Percentiles rank a stretch among this genome's conserved stretches.
Evolutionary conservation across 495 filamentous ascomycete genomes (phyloP).

Genomic region (Pyrenula aspistea): DNA sequence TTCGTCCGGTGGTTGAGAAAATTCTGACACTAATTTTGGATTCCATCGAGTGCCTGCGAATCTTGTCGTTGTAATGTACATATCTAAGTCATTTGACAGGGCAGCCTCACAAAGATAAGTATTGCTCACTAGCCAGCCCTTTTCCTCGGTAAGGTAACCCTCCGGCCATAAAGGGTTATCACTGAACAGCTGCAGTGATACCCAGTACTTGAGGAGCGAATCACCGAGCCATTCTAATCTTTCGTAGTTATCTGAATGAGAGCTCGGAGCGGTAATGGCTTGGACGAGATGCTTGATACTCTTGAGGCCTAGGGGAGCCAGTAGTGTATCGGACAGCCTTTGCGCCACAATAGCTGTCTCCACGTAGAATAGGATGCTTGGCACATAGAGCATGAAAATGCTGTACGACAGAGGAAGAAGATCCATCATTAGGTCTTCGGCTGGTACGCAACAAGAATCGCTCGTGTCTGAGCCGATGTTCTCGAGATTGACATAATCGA

Average conservation of each 20-base stretch:
- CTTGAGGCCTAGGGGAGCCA: conserved; percentile 41
- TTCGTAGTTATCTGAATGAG: conserved; percentile 61
- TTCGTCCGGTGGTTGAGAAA: conserved; percentile 8
- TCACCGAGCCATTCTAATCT: conserved; percentile 86
- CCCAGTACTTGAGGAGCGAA: conserved; percentile 66
- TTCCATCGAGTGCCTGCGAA: conserved; percentile 66
- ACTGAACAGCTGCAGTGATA: conserved; percentile 55
- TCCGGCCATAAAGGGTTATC: conserved; percentile 62
- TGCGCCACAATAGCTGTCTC: conserved; percentile 53
- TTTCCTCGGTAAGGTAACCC: conserved; percentile 56
- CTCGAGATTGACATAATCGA: conserved; percentile 46
- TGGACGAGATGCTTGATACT: conserved; percentile 49
- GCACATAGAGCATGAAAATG: conserved; percentile 59
- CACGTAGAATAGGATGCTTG: conserved; percentile 60
- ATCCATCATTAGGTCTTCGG: conserved; percentile 31
- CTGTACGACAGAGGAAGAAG: conserved; percentile 46
- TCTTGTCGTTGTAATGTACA: conserved; percentile 55
- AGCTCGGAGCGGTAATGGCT: conserved; percentile 58
- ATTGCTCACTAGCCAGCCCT: conserved; percentile 66
- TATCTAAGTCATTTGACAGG: conserved; percentile 48
- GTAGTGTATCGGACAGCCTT: conserved; percentile 45
- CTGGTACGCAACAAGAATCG: conserved; percentile 9
- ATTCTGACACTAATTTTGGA: conserved; percentile 45
- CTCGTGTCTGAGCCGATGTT: conserved; percentile 5
- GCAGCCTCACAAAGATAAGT: conserved; percentile 52